Evolutionary conservation across 371 early-diverging fungal genomes (phyloP), one percentile per base, ranked within the genome.

Genomic region (Saksenaea vasiformis): DNA sequence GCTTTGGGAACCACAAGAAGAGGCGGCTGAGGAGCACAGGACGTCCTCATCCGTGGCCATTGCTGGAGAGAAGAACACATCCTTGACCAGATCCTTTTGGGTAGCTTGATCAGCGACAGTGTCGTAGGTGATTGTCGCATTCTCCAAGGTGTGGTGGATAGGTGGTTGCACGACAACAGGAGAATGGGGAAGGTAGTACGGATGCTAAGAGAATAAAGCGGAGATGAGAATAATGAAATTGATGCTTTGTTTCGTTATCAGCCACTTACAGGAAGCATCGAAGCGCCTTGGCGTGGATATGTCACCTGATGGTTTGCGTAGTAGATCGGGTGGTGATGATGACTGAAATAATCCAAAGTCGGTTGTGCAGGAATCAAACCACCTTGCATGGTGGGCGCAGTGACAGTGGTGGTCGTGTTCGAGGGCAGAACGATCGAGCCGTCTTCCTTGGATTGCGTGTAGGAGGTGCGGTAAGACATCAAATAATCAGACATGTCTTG

Each of bases 111-210:
- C 68, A 7, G 65, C 54, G 9, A 69, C 69, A 22, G 39, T 66
- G 58, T 79, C 79, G 69, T 74, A 82, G 17, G 74, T 73, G 54
- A 82, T 82, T 4, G 79, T 82, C 11, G 77, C 76, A 56, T 82
- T 82, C 55, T 79, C 79, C 24, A 82, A 61, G 0, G 82, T 79
- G 56, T 76, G 79, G 55, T 82, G 79, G 56, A 79, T 79, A 37
- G 79, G 79, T 24, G 39, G 61, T 47, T 47, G 47, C 39, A 58
- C 51, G 17, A 47, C 51, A 54, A 54, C 36, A 36, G 57, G 53
- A 26, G 65, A 55, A 55, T 34, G 35, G 56, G 56, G 56, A 36
- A 34, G 14, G 36, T 55, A 26, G 36, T 55, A 55, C 56, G 56
- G 56, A n/a, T 55, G 56, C 56, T 55, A 55, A 55, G 36, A 28